Base-by-base conservation (phyloP, 352 stramenopile genomes). In the Globisporangium alternatum region DNA sequence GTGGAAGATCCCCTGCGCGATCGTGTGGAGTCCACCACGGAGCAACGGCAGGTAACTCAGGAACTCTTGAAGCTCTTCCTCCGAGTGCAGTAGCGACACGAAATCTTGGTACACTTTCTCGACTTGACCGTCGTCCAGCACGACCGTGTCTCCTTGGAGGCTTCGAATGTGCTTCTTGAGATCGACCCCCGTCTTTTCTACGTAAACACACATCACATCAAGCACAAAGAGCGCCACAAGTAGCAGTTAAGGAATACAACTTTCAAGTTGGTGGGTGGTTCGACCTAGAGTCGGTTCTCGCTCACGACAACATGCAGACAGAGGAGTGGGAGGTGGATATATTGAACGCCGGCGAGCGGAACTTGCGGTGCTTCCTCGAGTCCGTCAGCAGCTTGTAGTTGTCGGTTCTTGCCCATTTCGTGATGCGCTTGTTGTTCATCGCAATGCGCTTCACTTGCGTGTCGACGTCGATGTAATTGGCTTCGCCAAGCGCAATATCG, bases 361-460 rank as follows among this genome's bases (percentile, higher is more conserved):
- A 79, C 60, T 75, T 70, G 41, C 67, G 59, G 1, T 75, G 71
- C 35, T 84, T 70, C 33, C 72, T 78, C 28, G 76, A 75, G 52
- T 92, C 82, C 61, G 78, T 84, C 58, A 92, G 91, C 13, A 69
- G 55, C 64, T 93, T 91, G 84, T 95, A 96, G 76, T 83, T 95
- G 60, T 95, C 86, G 5, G 88, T 95, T 25, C 84, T 81, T 7
- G 88, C 80, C 88, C 88, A 96, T 57, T 88, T 87, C 39, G 88
- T 95, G 61, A 96, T 96, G 6, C 88, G 86, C 57, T 89, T 91
- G 77, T 92, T 96, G 71, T 96, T 96, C 52, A 88, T 63, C 17
- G 88, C 88, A 9, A 80, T 92, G 47, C 83, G 83, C 53, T 84
- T 86, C 22, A 80, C 82, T 33, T 91, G 68, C 15, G 83, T 82